A percentile compares a stretch with the other conserved stretches of the same genome.
phyloP scores from a whole-genome alignment of 78 protist species.

The Dictyostelium intermedium region DNA sequence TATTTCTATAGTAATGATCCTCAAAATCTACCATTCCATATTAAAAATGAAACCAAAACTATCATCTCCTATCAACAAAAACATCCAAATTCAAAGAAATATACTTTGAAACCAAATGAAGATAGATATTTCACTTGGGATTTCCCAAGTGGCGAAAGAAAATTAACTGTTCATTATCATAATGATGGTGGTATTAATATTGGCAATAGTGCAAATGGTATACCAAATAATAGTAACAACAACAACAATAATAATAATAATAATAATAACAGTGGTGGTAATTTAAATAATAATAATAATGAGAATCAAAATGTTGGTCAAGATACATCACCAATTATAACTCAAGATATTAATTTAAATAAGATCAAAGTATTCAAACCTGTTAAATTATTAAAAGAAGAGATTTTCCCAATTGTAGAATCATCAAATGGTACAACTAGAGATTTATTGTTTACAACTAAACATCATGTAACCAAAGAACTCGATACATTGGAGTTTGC shows the following conservation, averaged over 20 bases:
- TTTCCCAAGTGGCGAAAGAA: slow-evolving; percentile 52
- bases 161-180: background rate
- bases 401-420: slow-evolving; percentile 37
- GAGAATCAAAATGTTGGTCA: slow-evolving; percentile 4
- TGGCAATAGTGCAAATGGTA: background rate
- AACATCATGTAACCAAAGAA: background rate
- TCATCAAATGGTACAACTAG: slow-evolving; percentile 67
- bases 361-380: slow-evolving; percentile 73
- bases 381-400: slow-evolving; percentile 1
- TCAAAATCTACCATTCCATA: slow-evolving; percentile 43
- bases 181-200: background rate
- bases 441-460: slow-evolving; percentile 23
- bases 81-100: slow-evolving; percentile 21
- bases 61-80: slow-evolving; percentile 25
- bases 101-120: slow-evolving; percentile 3
- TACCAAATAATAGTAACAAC: no score
- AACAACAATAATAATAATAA: background rate
- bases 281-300: background rate
- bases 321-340: background rate
- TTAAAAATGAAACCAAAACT: slow-evolving; percentile 11
- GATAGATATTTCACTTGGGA: slow-evolving; percentile 62
- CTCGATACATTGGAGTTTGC: slow-evolving; percentile 60
- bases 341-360: slow-evolving; percentile 39
- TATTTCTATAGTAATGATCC: slow-evolving; percentile 45
- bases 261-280: background rate